Percentiles rank a stretch among this genome's conserved stretches.
These are phyloP conservation scores for Lichtheimia corymbifera DNA, from an alignment of 371 early-diverging fungal species.

Conservation along the genomic window DNA sequence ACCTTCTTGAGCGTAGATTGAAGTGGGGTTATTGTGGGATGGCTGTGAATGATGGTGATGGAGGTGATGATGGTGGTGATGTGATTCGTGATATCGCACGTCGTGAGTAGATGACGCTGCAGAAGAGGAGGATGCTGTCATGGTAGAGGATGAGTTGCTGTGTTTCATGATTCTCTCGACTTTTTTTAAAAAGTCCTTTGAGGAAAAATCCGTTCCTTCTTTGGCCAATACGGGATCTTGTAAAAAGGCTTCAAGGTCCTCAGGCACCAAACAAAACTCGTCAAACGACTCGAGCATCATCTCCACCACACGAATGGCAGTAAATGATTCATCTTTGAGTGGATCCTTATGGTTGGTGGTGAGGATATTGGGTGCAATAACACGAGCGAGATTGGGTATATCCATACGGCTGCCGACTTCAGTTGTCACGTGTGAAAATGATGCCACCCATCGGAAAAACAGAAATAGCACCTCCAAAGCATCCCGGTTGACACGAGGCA, in stretches of 20 bases:
- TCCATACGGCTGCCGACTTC: slow-evolving; percentile 92
- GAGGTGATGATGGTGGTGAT: slow-evolving; percentile 5
- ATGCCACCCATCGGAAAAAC: slow-evolving; percentile 86
- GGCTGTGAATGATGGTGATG: slow-evolving; percentile 12
- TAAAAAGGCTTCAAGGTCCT: slow-evolving; percentile 45
- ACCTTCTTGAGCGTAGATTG: slow-evolving; percentile 45
- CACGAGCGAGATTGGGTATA: slow-evolving; percentile 89
- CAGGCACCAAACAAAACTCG: slow-evolving; percentile 70
- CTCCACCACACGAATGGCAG: slow-evolving; percentile 77
- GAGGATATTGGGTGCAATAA: slow-evolving; percentile 93
- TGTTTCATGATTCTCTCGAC: slow-evolving; percentile 41
- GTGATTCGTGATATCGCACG: slow-evolving; percentile 10
- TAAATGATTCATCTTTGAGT: slow-evolving; percentile 70
- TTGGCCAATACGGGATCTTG: slow-evolving; percentile 37
- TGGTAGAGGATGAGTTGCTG: slow-evolving; percentile 9
- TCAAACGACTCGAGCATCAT: slow-evolving; percentile 76
- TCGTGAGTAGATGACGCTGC: slow-evolving; percentile 9
- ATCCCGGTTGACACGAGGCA: slow-evolving; percentile 91
- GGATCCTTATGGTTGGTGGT: slow-evolving; percentile 84
- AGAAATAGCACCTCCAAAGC: slow-evolving; percentile 84
- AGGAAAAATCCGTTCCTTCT: slow-evolving; percentile 36
- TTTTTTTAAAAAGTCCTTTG: slow-evolving; percentile 46
- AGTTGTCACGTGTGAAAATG: slow-evolving; percentile 71
- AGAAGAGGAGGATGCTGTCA: slow-evolving; percentile 8
- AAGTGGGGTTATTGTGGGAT: slow-evolving; percentile 21